A percentile compares a stretch with the other conserved stretches of the same genome.
These are phyloP conservation scores for Gastrolobium bilobum DNA, from an alignment of 306 rosid genomes.

Conservation along the genomic window DNA sequence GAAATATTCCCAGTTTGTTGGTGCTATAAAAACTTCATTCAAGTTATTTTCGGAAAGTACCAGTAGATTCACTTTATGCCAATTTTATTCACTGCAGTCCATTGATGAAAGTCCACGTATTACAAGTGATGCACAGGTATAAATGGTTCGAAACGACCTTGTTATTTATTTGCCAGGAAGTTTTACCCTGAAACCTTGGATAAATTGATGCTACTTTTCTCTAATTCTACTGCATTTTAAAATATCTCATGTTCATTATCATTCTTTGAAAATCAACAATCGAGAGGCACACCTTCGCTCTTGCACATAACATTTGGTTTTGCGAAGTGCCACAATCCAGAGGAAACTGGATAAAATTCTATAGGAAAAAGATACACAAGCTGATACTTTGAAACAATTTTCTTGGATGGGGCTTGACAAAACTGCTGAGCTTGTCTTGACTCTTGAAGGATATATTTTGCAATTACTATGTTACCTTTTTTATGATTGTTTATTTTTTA, in stretches of 20 bases:
- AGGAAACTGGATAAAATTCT: background rate
- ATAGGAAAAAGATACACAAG: background rate
- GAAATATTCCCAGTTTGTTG: too few relatives aligned
- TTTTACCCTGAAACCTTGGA: background rate
- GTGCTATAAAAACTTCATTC: too few relatives aligned
- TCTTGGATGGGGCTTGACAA: background rate
- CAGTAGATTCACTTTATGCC: too few relatives aligned
- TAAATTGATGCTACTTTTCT: slow-evolving; percentile 23
- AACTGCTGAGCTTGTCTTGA: background rate
- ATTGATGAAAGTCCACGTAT: slow-evolving; percentile 10
- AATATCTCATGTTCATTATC: background rate
- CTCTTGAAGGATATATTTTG: background rate
- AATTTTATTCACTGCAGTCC: slow-evolving; percentile 38
- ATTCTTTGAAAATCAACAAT: slow-evolving; percentile 10
- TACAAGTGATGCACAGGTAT: background rate
- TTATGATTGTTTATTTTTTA: background rate
- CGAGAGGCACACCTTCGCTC: background rate
- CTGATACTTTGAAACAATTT: background rate
- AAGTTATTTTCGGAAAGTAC: too few relatives aligned
- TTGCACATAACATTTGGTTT: slow-evolving; percentile 20
- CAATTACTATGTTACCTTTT: background rate
- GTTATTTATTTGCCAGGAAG: too few relatives aligned
- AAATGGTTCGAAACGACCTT: too few relatives aligned
- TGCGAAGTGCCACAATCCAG: background rate
- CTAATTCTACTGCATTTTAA: slow-evolving; percentile 17